phyloP scores from a whole-genome alignment of 129 eudicot species.

The Ambrosia trifida region DNA sequence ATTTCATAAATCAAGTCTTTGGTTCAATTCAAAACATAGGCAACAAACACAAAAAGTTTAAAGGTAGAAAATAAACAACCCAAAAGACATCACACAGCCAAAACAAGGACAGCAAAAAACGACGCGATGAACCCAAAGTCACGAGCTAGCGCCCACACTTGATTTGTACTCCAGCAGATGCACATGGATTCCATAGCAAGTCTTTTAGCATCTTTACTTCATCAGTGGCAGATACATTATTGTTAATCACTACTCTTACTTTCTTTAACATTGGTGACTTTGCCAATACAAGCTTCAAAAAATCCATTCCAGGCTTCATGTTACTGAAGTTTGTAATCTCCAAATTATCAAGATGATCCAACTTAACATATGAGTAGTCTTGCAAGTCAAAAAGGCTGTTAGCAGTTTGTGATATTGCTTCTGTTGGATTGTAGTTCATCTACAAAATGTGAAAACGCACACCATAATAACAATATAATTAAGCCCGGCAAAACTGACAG shows the following conservation, averaged over 20 bases:
- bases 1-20: too few relatives aligned
- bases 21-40: neutral
- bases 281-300: neutral
- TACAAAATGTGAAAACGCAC: slow-evolving; percentile 5
- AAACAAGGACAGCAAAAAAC: neutral
- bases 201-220: neutral
- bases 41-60: neutral
- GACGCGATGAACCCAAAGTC: neutral
- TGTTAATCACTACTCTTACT: neutral
- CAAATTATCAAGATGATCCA: slow-evolving; percentile 21
- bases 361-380: slow-evolving; percentile 13
- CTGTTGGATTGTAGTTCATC: slow-evolving; percentile 16
- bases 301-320: neutral
- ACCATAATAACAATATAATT: neutral
- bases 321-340: slow-evolving; percentile 11
- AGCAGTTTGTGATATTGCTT: slow-evolving; percentile 19
- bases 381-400: slow-evolving; percentile 19
- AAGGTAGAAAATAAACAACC: neutral
- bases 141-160: neutral
- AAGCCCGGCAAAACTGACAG: too few relatives aligned
- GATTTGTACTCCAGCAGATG: neutral
- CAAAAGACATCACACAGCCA: neutral
- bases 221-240: neutral
- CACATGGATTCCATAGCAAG: neutral
- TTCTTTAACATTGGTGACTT: neutral